Base-by-base conservation (phyloP, 257 asterid species). In the Primulina huaijiensis region DNA sequence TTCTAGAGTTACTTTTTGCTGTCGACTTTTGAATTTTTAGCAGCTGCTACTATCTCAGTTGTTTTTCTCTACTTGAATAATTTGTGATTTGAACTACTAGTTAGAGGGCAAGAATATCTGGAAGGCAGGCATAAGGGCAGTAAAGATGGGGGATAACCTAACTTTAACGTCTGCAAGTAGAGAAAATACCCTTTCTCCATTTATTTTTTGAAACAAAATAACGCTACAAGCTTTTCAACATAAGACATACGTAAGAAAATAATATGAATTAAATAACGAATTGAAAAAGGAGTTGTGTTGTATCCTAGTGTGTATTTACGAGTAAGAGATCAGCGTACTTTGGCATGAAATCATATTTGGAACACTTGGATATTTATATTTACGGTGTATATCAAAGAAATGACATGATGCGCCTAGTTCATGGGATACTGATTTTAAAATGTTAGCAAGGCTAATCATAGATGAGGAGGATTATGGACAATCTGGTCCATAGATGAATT, bases 321-420 rank as follows among this genome's bases (percentile, higher is more conserved):
- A 11, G 25, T 30, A 75, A 46, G 53, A 5, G 40, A 14, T 69
- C 57, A 21, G 14, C 67, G 68, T 68, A 11, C 55, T 11, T 52
- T 69, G 19, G 56, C 5, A 35, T 37, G 12, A 50, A 35, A 31
- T 53, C 31, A 37, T 46, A 19, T 14, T 21, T 27, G 75, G 71
- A 68, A 31, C 40, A 21, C 56, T 43, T 58, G 64, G 23, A 31
- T 12, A 17, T 27, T 68, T 19, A 56, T 30, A 46, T 35, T 23
- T 9, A 69, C 25, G 4, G 58, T 16, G 30, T 69, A 64, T 72
- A 55, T 57, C 53, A 68, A 55, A 65, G 33, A 52, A 56, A 65
- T 69, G 65, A 59, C 16, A 12, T 63, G 71, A 56, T 46, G 25
- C 20, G 25, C 58, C 19, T 68, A 69, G 72, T 56, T 78, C 70